These are phyloP conservation scores for Aureobasidium subglaciale DNA, from an alignment of 2,329 filamentous ascomycete genomes.

Conservation along the genomic window DNA sequence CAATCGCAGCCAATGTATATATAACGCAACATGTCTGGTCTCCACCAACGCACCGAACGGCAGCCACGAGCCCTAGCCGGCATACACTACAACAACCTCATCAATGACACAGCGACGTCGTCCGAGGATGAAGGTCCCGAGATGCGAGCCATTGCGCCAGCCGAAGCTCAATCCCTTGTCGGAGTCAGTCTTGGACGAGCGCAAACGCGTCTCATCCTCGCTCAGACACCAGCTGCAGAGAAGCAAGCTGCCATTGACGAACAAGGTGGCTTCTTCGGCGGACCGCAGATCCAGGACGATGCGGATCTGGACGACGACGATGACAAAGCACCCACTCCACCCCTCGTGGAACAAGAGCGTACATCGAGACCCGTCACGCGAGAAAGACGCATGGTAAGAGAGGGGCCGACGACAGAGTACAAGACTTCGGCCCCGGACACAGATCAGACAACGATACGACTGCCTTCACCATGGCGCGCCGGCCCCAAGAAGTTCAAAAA, in stretches of 20 bases:
- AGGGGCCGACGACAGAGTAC: not conserved
- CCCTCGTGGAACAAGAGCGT: not conserved
- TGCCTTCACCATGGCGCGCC: constrained; percentile 42
- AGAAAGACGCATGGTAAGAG: not conserved
- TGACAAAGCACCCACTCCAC: constrained; percentile 15
- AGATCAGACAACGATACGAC: constrained; percentile 17
- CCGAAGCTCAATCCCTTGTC: constrained; percentile 42
- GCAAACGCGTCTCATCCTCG: constrained; percentile 51
- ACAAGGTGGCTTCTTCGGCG: constrained; percentile 41
- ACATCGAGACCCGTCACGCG: constrained; percentile 1
- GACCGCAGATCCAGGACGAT: constrained; percentile 17
- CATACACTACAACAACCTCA: constrained; percentile 35
- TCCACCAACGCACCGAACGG: not conserved
- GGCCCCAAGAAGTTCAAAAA: constrained; percentile 31
- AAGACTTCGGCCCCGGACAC: not conserved
- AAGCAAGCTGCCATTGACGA: constrained; percentile 51
- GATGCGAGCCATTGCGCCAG: constrained; percentile 24
- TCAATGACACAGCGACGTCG: constrained; percentile 33
- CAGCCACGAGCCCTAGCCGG: constrained; percentile 33
- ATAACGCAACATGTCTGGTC: not conserved
- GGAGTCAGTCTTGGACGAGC: constrained; percentile 53
- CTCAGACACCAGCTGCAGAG: constrained; percentile 51
- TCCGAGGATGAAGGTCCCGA: constrained; percentile 36
- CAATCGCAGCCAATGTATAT: not conserved
- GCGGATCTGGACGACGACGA: constrained; percentile 13